phyloP scores from a whole-genome alignment of 2,329 filamentous ascomycete genomes.

The Diaporthe eres region DNA sequence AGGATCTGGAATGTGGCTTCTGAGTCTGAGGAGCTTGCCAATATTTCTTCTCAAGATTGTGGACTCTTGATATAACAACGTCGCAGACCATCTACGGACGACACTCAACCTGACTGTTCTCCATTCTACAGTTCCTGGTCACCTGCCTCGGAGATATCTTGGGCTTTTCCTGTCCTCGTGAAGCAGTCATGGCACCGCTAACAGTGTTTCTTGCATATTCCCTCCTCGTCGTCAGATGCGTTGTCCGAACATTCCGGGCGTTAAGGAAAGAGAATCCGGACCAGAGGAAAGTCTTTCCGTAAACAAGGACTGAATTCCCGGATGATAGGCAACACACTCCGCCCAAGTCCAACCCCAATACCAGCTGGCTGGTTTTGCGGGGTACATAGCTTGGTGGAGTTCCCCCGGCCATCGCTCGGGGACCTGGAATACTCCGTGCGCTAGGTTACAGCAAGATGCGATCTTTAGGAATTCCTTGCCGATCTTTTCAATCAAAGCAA shows the following conservation, averaged over 20 bases:
- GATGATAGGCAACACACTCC: not conserved
- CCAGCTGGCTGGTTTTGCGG: not conserved
- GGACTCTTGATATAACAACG: not conserved
- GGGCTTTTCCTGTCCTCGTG: not conserved
- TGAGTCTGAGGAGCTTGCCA: not conserved
- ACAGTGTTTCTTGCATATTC: too few species aligned
- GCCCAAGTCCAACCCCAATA: not conserved
- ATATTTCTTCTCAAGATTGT: not conserved
- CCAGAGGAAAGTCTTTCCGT: not conserved
- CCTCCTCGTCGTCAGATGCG: not conserved
- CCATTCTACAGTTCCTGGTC: too few species aligned
- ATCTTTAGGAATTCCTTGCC: too few species aligned
- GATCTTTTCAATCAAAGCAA: too few species aligned
- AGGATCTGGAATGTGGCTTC: not conserved
- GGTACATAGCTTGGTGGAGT: not conserved
- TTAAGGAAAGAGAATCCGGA: not conserved
- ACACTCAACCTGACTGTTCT: not conserved
- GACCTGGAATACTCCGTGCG: too few species aligned
- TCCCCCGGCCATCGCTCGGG: not conserved
- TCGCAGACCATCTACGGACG: not conserved
- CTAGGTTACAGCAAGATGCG: too few species aligned
- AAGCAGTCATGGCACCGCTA: not conserved
- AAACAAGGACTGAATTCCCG: not conserved
- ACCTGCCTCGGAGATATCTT: conserved; percentile 11
- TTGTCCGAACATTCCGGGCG: not conserved